phyloP scores from a whole-genome alignment of 495 filamentous ascomycete genomes.

The Echria macrotheca region DNA sequence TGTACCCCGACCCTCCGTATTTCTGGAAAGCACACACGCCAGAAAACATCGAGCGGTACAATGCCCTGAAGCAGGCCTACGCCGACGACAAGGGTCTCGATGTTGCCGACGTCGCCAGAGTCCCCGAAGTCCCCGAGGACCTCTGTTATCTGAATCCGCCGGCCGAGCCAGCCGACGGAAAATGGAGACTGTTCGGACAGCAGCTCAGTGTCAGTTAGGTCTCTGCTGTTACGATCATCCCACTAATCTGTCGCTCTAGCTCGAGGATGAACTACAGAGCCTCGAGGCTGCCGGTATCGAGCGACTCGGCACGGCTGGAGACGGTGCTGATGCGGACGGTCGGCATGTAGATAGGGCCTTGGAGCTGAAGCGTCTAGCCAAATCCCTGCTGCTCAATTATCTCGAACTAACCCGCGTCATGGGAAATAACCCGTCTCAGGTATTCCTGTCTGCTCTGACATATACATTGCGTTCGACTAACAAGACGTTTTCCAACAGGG shows the following conservation, averaged over 20 bases:
- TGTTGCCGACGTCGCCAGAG: conserved; percentile 21
- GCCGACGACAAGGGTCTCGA: conserved; percentile 33
- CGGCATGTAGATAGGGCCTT: conserved; percentile 61
- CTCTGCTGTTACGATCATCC: too few relatives aligned
- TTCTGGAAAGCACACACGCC: conserved; percentile 87
- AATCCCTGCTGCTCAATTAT: conserved; percentile 79
- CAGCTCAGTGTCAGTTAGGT: conserved; percentile 49
- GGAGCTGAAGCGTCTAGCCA: conserved; percentile 71
- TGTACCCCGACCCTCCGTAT: conserved; percentile 75
- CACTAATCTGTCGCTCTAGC: too few relatives aligned
- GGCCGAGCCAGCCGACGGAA: conserved; percentile 60
- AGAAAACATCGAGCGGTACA: conserved; percentile 65
- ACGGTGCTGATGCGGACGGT: conserved; percentile 32
- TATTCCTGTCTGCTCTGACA: too few relatives aligned
- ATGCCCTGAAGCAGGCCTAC: conserved; percentile 42
- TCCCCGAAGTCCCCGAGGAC: conserved; percentile 62
- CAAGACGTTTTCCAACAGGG: conserved; percentile 29
- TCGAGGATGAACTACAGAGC: conserved; percentile 59
- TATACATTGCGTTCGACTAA: too few relatives aligned
- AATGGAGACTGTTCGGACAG: conserved; percentile 71
- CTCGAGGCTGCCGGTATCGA: conserved; percentile 64
- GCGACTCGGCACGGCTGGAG: conserved; percentile 56
- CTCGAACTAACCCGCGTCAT: conserved; percentile 73
- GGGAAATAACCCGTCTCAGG: conserved; percentile 53
- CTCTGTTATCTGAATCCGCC: conserved; percentile 80